Percentiles rank a stretch among this genome's conserved stretches.
These are phyloP conservation scores for Plasmodium coatneyi DNA, from an alignment of 169 alveolate genomes.

Conservation along the genomic window DNA sequence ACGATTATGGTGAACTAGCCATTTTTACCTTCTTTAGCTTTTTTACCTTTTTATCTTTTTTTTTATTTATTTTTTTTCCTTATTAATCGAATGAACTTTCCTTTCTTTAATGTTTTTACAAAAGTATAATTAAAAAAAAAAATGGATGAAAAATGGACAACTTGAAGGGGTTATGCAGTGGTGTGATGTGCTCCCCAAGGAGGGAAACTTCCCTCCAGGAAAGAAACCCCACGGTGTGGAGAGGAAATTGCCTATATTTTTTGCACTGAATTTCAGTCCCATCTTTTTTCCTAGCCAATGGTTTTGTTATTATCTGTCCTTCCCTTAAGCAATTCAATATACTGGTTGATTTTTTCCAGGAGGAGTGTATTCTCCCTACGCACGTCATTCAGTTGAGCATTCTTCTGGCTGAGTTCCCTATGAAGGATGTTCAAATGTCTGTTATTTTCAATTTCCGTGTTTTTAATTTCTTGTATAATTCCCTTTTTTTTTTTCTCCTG, in stretches of 20 bases:
- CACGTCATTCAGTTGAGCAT: conserved; percentile 11
- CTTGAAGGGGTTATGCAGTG: not conserved
- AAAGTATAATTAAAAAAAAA: not conserved
- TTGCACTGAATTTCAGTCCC: not conserved
- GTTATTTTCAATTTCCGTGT: conserved; percentile 31
- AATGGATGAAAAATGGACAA: not conserved
- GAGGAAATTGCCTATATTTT: not conserved
- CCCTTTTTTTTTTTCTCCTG: conserved; percentile 67
- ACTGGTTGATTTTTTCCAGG: conserved; percentile 22
- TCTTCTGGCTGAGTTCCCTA: conserved; percentile 2
- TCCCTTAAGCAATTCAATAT: conserved; percentile 21
- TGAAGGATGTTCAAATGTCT: conserved; percentile 3
- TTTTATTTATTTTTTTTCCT: not conserved
- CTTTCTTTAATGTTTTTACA: not conserved
- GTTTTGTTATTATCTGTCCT: not conserved
- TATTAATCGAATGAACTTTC: not conserved
- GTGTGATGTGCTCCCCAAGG: not conserved
- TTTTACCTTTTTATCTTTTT: not conserved
- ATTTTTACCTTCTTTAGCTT: not conserved
- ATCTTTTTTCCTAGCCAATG: not conserved
- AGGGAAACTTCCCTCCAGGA: not conserved
- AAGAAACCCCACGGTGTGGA: not conserved
- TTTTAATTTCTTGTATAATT: conserved; percentile 51
- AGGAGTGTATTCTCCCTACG: conserved; percentile 24
- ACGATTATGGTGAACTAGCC: not conserved